Base-by-base conservation (phyloP, 768 basidiomycete species). In the Lyophyllum semitale region DNA sequence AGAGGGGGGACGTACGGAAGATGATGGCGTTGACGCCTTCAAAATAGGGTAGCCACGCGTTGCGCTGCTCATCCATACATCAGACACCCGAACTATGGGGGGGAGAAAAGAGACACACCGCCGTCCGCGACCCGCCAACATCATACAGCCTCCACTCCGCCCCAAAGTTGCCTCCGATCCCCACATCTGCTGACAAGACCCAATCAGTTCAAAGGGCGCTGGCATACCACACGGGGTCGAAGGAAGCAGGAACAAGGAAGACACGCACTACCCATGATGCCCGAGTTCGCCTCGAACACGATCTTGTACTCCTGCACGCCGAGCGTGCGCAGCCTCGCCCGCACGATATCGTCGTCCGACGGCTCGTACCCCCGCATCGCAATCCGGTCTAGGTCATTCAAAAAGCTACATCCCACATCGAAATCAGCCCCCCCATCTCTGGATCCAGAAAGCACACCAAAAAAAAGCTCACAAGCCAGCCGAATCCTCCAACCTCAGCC, bases 1-100 rank as follows among this genome's bases (percentile, higher is more conserved):
- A 67, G 2, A 69, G 63, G 13, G 76, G 69, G 0, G 72, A 83
- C 60, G 70, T 75, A 67, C 89, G 82, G 71, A 91, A 91, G 56
- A 91, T 90, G 60, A 91, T 86, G 4, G 88, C 86, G 62, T 88
- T 82, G 20, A 88, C 80, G 57, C 83, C 82, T 58, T 90, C 86
- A 51, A 91, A 91, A 66, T 79, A 89, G 2, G 87, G 83, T 3
- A 85, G 71, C 89, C 89, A 91, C 25, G 84, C 84, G 41, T 83
- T 77, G 13, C 89, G 84, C 85, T 89, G 65, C 7, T 44, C 15
- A 18, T 7, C 1, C 9, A 44, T 29, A 3, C 8, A 44, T 27
- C 37, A n/a, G 17, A n/a, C 11, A 33, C 6, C 17, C 22, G 50
- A 23, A 18, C 33, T 40, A 8, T 45, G 8, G 49, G 40, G 17